Conservation (phyloP, 225 moss, liverwort and hornwort species). For the Sphagnum tenellum region DNA sequence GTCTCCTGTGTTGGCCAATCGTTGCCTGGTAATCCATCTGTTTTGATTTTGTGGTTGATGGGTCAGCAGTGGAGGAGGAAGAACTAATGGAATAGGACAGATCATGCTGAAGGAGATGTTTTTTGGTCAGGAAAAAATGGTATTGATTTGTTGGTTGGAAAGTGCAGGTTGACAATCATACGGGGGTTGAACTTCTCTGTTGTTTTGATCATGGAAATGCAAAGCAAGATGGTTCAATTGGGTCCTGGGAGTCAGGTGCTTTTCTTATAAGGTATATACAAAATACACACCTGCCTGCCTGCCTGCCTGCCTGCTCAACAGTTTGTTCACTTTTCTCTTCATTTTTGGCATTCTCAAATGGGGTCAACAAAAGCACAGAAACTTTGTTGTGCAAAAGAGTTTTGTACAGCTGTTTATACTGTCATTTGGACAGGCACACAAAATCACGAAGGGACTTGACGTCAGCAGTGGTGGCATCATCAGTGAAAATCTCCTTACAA, state of each 20-base stretch:
- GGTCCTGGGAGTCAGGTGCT: constrained; percentile 62
- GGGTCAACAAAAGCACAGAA: no score
- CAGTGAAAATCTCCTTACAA: constrained; percentile 64
- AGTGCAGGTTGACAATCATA: constrained; percentile 70
- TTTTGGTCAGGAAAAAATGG: no score
- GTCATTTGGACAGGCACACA: constrained; percentile 48
- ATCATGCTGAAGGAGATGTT: no score
- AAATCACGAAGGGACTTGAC: constrained; percentile 77
- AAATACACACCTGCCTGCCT: no score
- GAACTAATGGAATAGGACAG: no score
- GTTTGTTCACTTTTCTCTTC: no score
- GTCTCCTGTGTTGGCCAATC: constrained; percentile 84
- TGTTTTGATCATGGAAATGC: constrained; percentile 73
- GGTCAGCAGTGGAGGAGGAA: no score
- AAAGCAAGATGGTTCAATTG: constrained; percentile 54
- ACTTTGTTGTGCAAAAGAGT: no score
- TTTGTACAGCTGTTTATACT: no score
- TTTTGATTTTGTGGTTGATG: no score
- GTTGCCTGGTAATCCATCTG: constrained; percentile 55
- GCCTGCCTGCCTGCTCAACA: no score
- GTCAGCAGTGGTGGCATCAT: constrained; percentile 73
- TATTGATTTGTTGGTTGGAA: not conserved
- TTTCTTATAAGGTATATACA: constrained; percentile 75
- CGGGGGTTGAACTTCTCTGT: constrained; percentile 79
- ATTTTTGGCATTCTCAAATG: no score